These are phyloP conservation scores for Talaromyces piceae DNA, from an alignment of 2,329 filamentous ascomycete species.

Conservation along the genomic window DNA sequence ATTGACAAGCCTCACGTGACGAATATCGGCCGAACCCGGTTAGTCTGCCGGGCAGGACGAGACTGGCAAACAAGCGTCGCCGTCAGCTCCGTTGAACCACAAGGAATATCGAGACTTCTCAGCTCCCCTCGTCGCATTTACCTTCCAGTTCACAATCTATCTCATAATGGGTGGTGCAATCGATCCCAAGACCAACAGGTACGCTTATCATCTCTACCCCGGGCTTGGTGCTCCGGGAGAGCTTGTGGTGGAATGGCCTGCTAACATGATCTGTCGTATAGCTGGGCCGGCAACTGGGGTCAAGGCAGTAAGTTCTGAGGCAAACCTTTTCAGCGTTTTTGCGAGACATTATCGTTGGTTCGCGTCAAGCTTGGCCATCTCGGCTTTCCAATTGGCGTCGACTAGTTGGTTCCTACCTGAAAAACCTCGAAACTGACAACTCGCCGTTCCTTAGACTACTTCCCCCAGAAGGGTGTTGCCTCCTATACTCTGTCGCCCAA, in stretches of 20 bases:
- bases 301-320: background rate
- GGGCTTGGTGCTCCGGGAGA: background rate
- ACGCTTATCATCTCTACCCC: background rate
- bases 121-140: background rate
- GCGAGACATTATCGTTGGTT: background rate
- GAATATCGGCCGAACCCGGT: background rate
- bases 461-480: conserved; percentile 52
- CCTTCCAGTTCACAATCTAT: background rate
- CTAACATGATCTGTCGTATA: background rate
- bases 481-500: conserved; percentile 76
- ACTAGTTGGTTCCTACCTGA: too few relatives aligned
- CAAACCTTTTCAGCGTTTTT: background rate
- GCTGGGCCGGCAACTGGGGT: background rate
- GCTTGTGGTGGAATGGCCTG: background rate
- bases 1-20: background rate
- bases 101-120: background rate
- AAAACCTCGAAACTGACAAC: conserved; percentile 13
- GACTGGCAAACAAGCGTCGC: background rate
- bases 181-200: conserved; percentile 9
- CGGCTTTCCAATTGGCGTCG: background rate
- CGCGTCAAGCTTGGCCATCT: background rate
- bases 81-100: background rate
- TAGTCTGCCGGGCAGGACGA: background rate
- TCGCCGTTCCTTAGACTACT: conserved; percentile 19
- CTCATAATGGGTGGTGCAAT: conserved; percentile 10